Evolutionary conservation across 2,329 filamentous ascomycete species (phyloP).

Genomic region (Aureobasidium musti): DNA sequence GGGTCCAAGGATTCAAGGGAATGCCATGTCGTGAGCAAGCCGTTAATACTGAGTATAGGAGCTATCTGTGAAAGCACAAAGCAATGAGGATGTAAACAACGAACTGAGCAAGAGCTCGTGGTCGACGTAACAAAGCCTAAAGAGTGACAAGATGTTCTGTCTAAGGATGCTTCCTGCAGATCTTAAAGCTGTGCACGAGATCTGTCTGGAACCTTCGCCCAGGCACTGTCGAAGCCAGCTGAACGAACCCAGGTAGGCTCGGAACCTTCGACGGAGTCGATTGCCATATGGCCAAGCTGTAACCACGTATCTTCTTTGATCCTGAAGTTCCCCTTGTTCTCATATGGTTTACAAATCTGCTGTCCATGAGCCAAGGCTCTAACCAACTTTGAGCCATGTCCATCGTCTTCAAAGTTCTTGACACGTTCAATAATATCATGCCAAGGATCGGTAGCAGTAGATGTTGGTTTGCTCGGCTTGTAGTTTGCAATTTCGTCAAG

Average conservation of each 20-base stretch:
- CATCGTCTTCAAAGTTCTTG: conserved; percentile 66
- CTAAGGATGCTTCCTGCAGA: too few species aligned
- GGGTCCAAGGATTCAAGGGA: neutral
- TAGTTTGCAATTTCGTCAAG: conserved; percentile 64
- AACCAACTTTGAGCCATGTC: conserved; percentile 75
- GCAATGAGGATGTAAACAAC: neutral
- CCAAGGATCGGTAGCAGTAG: conserved; percentile 43
- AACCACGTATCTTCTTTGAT: conserved; percentile 63
- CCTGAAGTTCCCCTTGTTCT: conserved; percentile 50
- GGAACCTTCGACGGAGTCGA: conserved; percentile 61
- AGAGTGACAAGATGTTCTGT: too few species aligned
- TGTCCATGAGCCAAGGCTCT: conserved; percentile 69
- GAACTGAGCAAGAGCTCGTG: neutral
- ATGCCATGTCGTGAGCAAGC: neutral
- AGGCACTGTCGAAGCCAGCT: conserved; percentile 66
- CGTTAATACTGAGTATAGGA: neutral
- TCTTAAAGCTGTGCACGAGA: conserved; percentile 15
- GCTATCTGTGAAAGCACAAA: neutral
- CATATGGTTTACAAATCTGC: conserved; percentile 52
- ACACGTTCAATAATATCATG: conserved; percentile 50
- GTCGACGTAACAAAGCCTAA: neutral
- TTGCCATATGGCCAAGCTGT: conserved; percentile 60
- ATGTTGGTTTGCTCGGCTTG: conserved; percentile 49
- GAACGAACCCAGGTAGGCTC: conserved; percentile 62
- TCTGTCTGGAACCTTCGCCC: conserved; percentile 50